Evolutionary conservation across 1,139 yeast species (phyloP).

Genomic region (Hansenula sp.): DNA sequence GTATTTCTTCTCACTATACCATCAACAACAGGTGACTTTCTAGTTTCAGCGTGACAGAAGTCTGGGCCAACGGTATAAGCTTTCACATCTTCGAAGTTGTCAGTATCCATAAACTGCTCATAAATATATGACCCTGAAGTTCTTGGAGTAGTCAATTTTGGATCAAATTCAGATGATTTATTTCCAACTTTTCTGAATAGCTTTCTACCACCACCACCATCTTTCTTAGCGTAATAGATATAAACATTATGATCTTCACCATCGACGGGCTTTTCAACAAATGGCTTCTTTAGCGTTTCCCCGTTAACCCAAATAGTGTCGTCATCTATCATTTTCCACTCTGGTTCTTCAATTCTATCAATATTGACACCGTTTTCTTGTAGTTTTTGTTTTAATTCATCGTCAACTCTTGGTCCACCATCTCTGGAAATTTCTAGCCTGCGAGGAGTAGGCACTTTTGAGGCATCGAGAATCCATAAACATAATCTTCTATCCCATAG

Average conservation of each 20-base stretch:
- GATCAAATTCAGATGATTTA: constrained; percentile 95
- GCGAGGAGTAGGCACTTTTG: constrained; percentile 83
- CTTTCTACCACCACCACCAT: constrained; percentile 97
- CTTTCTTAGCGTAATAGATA: constrained; percentile 81
- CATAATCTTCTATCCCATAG: constrained; percentile 96
- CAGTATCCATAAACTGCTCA: constrained; percentile 96
- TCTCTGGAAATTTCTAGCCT: constrained; percentile 89
- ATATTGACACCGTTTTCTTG: constrained; percentile 57
- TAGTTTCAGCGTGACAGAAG: constrained; percentile 95
- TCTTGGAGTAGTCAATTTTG: constrained; percentile 68
- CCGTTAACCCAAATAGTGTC: constrained; percentile 86
- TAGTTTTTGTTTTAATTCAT: constrained; percentile 53
- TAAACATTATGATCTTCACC: constrained; percentile 98
- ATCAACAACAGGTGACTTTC: constrained; percentile 98
- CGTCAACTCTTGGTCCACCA: constrained; percentile 90
- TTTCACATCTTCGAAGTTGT: constrained; percentile 96
- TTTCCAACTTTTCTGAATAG: constrained; percentile 95
- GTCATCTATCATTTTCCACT: constrained; percentile 82
- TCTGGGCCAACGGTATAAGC: constrained; percentile 94
- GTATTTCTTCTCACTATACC: constrained; percentile 97
- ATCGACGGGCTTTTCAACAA: constrained; percentile 97
- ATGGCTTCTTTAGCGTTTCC: constrained; percentile 72
- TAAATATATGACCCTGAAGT: constrained; percentile 90
- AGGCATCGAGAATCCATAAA: constrained; percentile 73
- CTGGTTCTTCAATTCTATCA: constrained; percentile 57